Conservation (phyloP, 495 filamentous ascomycete species). For the Penicillium subrubescens region DNA sequence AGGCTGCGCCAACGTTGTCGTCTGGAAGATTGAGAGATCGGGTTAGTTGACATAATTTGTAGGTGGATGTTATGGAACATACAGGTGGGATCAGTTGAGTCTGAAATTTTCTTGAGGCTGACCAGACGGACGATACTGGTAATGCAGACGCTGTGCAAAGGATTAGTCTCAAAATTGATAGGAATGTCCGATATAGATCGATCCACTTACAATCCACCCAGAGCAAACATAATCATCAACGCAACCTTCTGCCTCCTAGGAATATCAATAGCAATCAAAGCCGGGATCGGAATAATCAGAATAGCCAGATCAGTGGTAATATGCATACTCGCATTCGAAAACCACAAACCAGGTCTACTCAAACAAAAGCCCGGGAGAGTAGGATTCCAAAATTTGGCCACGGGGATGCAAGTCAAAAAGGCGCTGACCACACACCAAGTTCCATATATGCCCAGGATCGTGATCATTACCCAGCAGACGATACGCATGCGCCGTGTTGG, state of each 20-base stretch:
- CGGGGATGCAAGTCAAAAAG: conserved; percentile 49
- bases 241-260: conserved; percentile 49
- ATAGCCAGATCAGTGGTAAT: conserved; percentile 55
- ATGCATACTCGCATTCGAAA: conserved; percentile 54
- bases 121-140: conserved; percentile 46
- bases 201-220: conserved; percentile 53
- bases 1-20: conserved; percentile 59
- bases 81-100: conserved; percentile 48
- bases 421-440: conserved; percentile 48
- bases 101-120: conserved; percentile 39
- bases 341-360: conserved; percentile 46
- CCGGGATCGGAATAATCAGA: conserved; percentile 53
- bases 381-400: conserved; percentile 47
- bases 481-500: conserved; percentile 41
- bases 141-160: conserved; percentile 41
- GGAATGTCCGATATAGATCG: neutral
- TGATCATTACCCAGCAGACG: conserved; percentile 48
- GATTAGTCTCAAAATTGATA: conserved; percentile 2
- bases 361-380: conserved; percentile 40
- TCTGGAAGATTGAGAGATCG: conserved; percentile 27
- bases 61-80: conserved; percentile 7
- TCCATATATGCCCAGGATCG: conserved; percentile 41
- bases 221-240: conserved; percentile 50
- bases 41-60: neutral
- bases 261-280: conserved; percentile 47